Conservation (phyloP, 441 rosid species). For the Gossypium davidsonii region DNA sequence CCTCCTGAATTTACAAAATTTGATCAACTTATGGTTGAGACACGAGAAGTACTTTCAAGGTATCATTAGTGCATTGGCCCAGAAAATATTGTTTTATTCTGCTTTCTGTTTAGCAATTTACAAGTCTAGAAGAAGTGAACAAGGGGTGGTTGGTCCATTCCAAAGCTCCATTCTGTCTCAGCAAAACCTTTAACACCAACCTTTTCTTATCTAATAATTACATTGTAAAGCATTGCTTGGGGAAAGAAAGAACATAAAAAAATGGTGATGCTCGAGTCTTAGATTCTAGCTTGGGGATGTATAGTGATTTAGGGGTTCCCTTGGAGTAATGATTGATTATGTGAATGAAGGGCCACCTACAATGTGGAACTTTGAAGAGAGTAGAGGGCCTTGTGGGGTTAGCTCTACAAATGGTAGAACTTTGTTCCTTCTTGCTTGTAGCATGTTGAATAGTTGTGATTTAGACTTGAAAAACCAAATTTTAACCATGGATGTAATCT, state of each 20-base stretch:
- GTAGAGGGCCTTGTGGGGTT: neutral
- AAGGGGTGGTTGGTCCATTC: neutral
- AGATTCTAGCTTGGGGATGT: neutral
- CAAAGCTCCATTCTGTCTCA: neutral
- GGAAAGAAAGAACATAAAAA: neutral
- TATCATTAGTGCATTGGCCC: conserved; percentile 21
- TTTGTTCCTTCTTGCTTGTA: neutral
- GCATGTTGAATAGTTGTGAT: neutral
- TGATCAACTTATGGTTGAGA: conserved; percentile 78
- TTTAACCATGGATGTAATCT: neutral
- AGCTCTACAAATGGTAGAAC: neutral
- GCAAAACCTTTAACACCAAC: neutral
- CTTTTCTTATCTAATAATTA: neutral
- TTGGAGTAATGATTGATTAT: neutral
- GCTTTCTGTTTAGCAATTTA: neutral
- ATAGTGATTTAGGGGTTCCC: neutral
- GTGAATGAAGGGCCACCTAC: neutral
- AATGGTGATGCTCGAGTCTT: neutral
- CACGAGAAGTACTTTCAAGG: conserved; percentile 66
- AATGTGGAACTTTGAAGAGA: neutral
- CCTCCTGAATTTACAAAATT: conserved; percentile 39
- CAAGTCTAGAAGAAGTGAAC: neutral
- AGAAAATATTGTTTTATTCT: neutral
- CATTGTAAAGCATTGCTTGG: neutral
- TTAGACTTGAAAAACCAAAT: neutral